phyloP scores from a whole-genome alignment of 352 stramenopile genomes.

The Pythium coloratum region DNA sequence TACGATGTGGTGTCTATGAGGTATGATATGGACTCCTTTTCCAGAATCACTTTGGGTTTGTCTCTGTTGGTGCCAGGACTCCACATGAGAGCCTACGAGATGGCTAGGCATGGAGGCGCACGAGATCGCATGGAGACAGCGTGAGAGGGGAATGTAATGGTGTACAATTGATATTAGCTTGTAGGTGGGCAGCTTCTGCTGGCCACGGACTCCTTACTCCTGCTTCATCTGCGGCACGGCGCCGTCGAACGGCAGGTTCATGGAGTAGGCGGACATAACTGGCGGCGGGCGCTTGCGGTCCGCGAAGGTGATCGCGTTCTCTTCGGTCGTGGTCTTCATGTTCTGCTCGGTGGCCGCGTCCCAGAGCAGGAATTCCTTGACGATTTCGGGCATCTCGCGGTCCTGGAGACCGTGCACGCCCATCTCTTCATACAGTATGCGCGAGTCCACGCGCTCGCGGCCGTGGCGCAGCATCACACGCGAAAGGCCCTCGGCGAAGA shows the following conservation, averaged over 20 bases:
- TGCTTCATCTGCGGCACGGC: constrained; percentile 28
- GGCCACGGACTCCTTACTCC: constrained; percentile 13
- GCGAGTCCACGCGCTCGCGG: constrained; percentile 46
- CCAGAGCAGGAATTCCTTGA: constrained; percentile 57
- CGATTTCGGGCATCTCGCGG: constrained; percentile 45
- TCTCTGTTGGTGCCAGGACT: too few species aligned
- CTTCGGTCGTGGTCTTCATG: constrained; percentile 54
- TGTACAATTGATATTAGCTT: not conserved
- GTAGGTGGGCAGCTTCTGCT: not conserved
- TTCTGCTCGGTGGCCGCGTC: constrained; percentile 47
- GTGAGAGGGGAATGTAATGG: not conserved
- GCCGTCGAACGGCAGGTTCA: constrained; percentile 56
- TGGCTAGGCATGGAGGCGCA: too few species aligned
- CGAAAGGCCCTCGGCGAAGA: constrained; percentile 66
- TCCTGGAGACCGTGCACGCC: constrained; percentile 44
- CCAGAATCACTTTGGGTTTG: too few species aligned
- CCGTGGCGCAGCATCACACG: constrained; percentile 63
- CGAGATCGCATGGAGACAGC: not conserved
- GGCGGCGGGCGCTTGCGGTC: constrained; percentile 33
- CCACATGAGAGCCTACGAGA: too few species aligned
- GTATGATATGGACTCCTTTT: too few species aligned
- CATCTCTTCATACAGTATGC: constrained; percentile 56
- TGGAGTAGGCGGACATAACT: constrained; percentile 56
- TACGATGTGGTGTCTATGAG: too few species aligned
- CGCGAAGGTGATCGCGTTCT: constrained; percentile 33